Conservation (phyloP, 2,329 filamentous ascomycete genomes). For the Talaromyces islandicus region DNA sequence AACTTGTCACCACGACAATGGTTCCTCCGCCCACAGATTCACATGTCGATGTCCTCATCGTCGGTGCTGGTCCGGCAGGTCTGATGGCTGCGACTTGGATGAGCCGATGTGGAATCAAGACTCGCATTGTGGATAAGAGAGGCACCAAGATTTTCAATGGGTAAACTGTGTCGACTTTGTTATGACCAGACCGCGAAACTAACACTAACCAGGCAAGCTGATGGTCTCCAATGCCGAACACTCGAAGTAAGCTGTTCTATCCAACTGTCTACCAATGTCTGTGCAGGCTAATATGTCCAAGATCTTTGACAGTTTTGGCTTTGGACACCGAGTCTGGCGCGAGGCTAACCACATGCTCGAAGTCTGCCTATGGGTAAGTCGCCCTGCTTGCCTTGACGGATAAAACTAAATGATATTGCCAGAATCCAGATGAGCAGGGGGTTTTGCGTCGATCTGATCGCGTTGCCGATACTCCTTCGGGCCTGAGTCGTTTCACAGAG, state of each 20-base stretch:
- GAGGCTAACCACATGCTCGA: conserved; percentile 14
- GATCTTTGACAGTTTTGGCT: conserved; percentile 44
- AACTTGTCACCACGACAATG: background rate
- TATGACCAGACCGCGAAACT: background rate
- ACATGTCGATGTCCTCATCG: conserved; percentile 39
- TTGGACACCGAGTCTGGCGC: conserved; percentile 56
- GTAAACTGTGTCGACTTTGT: conserved; percentile 11
- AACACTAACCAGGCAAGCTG: conserved; percentile 31
- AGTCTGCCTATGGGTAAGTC: background rate
- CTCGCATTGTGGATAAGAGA: conserved; percentile 44
- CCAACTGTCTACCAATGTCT: background rate
- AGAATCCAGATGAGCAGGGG: background rate
- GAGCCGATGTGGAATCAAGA: conserved; percentile 42
- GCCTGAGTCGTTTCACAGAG: background rate
- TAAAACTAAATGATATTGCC: background rate
- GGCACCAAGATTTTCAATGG: conserved; percentile 26
- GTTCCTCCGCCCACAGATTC: background rate
- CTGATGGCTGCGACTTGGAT: conserved; percentile 48
- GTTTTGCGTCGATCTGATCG: background rate
- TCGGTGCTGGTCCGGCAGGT: conserved; percentile 48
- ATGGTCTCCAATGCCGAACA: conserved; percentile 47
- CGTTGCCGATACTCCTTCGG: background rate
- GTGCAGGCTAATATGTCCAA: background rate
- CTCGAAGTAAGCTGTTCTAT: conserved; percentile 45
- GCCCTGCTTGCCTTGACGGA: background rate